A percentile compares a stretch with the other conserved stretches of the same genome.
Evolutionary conservation across 331 rosid species (phyloP).

Genomic region (Malus hybrid): DNA sequence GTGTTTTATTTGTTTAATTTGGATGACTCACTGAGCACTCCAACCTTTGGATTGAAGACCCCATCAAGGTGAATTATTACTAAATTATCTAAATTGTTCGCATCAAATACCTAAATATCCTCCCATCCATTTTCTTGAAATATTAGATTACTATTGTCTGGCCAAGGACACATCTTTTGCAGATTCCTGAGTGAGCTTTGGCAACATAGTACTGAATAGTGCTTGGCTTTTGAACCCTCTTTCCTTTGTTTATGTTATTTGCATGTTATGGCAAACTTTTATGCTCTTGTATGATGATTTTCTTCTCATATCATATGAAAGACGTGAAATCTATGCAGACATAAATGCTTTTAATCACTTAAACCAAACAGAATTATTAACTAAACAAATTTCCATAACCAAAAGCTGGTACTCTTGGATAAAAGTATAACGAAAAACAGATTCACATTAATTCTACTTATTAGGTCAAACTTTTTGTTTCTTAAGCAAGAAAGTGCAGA

Average conservation of each 20-base stretch:
- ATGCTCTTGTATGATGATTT: not conserved
- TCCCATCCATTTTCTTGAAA: constrained; percentile 6
- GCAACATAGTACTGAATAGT: not conserved
- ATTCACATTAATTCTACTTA: not conserved
- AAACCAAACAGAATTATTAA: not conserved
- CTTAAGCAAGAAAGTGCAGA: not conserved
- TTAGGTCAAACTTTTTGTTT: not conserved
- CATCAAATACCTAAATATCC: constrained; percentile 34
- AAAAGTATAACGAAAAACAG: not conserved
- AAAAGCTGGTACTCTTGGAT: not conserved
- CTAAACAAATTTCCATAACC: not conserved
- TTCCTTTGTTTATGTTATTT: not conserved
- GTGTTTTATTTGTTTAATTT: not conserved
- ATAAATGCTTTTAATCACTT: not conserved
- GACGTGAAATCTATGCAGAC: not conserved
- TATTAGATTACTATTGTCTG: not conserved
- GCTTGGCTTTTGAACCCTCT: constrained; percentile 8
- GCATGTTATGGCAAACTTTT: not conserved
- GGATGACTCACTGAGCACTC: constrained; percentile 65
- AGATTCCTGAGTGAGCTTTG: not conserved
- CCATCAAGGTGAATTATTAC: constrained; percentile 18
- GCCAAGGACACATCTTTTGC: not conserved
- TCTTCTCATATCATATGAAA: not conserved
- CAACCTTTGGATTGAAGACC: constrained; percentile 19
- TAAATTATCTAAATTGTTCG: constrained; percentile 13